Conservation (phyloP, 768 basidiomycete genomes). For the Kwoniella sp. region DNA sequence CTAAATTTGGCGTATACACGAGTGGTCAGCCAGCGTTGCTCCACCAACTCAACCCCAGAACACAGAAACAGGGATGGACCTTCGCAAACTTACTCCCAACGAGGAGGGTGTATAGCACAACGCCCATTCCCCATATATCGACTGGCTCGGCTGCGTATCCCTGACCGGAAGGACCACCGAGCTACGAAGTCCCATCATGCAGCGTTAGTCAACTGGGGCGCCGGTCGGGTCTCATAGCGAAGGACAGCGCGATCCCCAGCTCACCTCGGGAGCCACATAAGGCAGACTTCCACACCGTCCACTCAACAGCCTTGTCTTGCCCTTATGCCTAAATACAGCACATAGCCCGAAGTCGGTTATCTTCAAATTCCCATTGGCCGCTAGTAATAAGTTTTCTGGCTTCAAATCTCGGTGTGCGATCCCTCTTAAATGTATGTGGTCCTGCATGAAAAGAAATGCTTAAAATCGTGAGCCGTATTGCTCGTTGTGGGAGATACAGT, state of each 20-base stretch:
- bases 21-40: too few species aligned
- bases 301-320: constrained; percentile 72
- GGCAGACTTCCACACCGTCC: constrained; percentile 90
- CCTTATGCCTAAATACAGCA: constrained; percentile 84
- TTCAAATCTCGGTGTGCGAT: constrained; percentile 97
- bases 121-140: constrained; percentile 94
- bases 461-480: background rate
- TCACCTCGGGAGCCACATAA: constrained; percentile 91
- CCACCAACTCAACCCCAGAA: background rate
- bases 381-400: constrained; percentile 90
- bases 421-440: constrained; percentile 82
- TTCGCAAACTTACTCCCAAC: constrained; percentile 70
- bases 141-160: constrained; percentile 89
- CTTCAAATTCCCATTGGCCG: constrained; percentile 79
- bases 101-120: constrained; percentile 87
- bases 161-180: constrained; percentile 62
- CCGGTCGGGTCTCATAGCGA: background rate
- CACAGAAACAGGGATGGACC: background rate
- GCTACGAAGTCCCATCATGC: constrained; percentile 57
- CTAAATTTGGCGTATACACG: constrained; percentile 57
- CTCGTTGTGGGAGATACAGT: background rate
- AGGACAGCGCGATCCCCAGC: constrained; percentile 21
- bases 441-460: constrained; percentile 58
- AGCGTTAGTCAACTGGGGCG: background rate
- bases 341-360: constrained; percentile 95